phyloP scores from a whole-genome alignment of 192 early-diverging fungal genomes.

The Phlyctochytrium arcticum region DNA sequence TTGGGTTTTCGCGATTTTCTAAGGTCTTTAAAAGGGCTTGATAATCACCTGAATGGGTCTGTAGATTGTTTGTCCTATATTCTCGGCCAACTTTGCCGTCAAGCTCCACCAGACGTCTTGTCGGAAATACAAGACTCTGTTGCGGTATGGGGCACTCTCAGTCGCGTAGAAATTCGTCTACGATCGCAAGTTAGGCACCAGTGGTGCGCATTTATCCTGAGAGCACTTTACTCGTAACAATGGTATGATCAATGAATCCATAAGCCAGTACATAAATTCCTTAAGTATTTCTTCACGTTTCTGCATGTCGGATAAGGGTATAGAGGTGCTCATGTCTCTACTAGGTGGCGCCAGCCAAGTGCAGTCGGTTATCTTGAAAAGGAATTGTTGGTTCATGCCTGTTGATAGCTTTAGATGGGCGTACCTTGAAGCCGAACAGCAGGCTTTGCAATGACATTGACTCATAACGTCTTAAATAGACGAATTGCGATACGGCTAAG shows the following conservation, averaged over 20 bases:
- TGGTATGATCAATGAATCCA: slow-evolving; percentile 54
- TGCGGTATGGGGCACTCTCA: slow-evolving; percentile 60
- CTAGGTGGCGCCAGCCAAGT: neutral
- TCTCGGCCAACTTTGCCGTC: too few relatives aligned
- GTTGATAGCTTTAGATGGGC: slow-evolving; percentile 11
- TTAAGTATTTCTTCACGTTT: slow-evolving; percentile 54
- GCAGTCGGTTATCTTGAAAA: neutral
- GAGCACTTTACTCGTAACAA: slow-evolving; percentile 47
- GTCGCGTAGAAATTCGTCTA: slow-evolving; percentile 78
- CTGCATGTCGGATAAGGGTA: slow-evolving; percentile 36
- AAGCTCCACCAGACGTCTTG: slow-evolving; percentile 69
- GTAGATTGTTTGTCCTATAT: too few relatives aligned
- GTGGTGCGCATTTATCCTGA: neutral
- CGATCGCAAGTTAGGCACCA: neutral
- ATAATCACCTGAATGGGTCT: neutral
- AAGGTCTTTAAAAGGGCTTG: too few relatives aligned
- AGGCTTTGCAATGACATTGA: slow-evolving; percentile 51
- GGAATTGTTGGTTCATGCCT: slow-evolving; percentile 9
- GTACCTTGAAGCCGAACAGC: slow-evolving; percentile 53
- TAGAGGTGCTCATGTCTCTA: slow-evolving; percentile 5
- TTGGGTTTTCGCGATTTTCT: too few relatives aligned
- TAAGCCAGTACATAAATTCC: slow-evolving; percentile 65
- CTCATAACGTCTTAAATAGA: slow-evolving; percentile 59
- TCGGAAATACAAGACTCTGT: slow-evolving; percentile 71
- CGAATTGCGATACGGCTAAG: slow-evolving; percentile 49